Evolutionary conservation across 805 yeast genomes (phyloP), one percentile per base, ranked within the genome.

Genomic region (Blastobotrys terrestris): DNA sequence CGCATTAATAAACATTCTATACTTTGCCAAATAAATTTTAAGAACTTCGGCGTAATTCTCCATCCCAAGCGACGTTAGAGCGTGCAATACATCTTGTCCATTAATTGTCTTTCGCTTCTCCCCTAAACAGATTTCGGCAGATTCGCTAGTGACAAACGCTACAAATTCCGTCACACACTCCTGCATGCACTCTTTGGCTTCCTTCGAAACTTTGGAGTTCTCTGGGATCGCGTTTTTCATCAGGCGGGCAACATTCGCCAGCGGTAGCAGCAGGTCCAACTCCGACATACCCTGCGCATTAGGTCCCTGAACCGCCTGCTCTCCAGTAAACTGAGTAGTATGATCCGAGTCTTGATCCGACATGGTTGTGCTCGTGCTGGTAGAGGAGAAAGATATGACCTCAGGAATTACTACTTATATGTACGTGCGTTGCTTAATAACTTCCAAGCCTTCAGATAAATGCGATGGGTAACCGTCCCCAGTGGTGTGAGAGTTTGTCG

Each of bases 111-210:
- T 83, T 22, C 88, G 72, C 65, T 83, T 82, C 57, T 83, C 88
- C 48, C 82, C 76, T 11, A 75, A 61, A 62, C 87, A 82, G 59
- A 76, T 78, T 57, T 83, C 87, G 48, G 84, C 77, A 15, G 77
- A 77, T 66, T 83, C 87, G 39, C 83, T 77, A 2, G 87, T 83
- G 52, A 83, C 77, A 66, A 83, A 83, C 8, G 85, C 79, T 31
- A 83, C 83, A 64, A 81, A 83, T 64, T 83, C 86, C 46, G 79
- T 71, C 2, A 81, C 87, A 62, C 85, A 83, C 61, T 83, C 87
- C 65, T 83, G 88, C 71, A 83, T 81, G 59, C 87, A 80, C 60
- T 84, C 91, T 61, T 85, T 84, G 43, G 91, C 86, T 60, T 85
- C 94, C 62, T 84, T 85, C 15, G 89, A 82, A 1, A 85, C 81